Percentiles rank a stretch among this genome's conserved stretches.
Conservation (phyloP, 805 yeast genomes). For the Cyberlindnera mycetangii region DNA sequence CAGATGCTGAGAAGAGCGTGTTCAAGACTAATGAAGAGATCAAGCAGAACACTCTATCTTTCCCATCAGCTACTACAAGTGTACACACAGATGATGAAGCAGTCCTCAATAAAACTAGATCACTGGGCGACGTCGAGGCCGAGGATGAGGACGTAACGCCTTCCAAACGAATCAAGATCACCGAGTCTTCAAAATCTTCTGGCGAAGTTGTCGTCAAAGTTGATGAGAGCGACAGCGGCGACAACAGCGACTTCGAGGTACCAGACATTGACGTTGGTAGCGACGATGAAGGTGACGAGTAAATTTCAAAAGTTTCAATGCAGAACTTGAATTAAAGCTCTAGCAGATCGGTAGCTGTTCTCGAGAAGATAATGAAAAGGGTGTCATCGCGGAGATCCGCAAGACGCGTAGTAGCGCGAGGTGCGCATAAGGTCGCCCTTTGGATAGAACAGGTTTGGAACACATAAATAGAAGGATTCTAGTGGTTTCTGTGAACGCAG, state of each 20-base stretch:
- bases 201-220: slow-evolving; percentile 14
- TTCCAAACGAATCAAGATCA: slow-evolving; percentile 26
- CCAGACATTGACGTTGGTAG: slow-evolving; percentile 43
- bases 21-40: slow-evolving; percentile 27
- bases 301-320: too few relatives aligned
- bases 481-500: too few relatives aligned
- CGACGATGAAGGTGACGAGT: slow-evolving; percentile 43
- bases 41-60: slow-evolving; percentile 18
- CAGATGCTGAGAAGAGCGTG: slow-evolving; percentile 10
- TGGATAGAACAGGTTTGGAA: background rate
- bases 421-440: slow-evolving; percentile 1
- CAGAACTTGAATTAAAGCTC: background rate
- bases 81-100: slow-evolving; percentile 1
- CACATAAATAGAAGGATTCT: too few relatives aligned
- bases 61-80: slow-evolving; percentile 15
- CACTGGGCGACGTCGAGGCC: slow-evolving; percentile 19
- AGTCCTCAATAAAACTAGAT: slow-evolving; percentile 16
- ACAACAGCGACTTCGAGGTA: slow-evolving; percentile 48
- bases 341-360: background rate
- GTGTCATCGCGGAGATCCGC: background rate
- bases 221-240: slow-evolving; percentile 26
- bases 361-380: background rate
- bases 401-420: background rate
- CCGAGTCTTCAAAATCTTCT: slow-evolving; percentile 3
- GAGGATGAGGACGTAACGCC: slow-evolving; percentile 24